Base-by-base conservation (phyloP, 352 stramenopile species). In the Phytophthora macrochlamydospora region DNA sequence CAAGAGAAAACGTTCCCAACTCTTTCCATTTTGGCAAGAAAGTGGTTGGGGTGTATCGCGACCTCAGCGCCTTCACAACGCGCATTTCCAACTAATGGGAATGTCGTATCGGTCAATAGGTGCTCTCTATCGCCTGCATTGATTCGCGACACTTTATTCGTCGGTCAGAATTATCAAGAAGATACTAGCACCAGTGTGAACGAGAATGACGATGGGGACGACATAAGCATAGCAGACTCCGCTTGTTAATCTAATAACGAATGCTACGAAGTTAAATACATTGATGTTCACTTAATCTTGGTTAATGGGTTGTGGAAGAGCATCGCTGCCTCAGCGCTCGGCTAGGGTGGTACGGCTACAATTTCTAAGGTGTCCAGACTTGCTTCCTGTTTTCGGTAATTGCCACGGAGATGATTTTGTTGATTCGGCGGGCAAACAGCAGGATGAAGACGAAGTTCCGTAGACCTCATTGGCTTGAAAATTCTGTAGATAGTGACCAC, bases 31-130 rank as follows among this genome's bases (percentile, higher is more conserved):
- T 28, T 62, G 1, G 56, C 56, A 12, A 33, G 56, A 1, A 55
- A 62, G 32, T 62, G 56, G 56, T 14, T 62, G 12, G 56, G 45
- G 1, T 62, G 56, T 33, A 62, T 62, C 11, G 56, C 44, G 1
- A 56, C 56, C 13, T 62, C 56, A 4, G 56, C 49, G 1, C 56
- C 44, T 40, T 40, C 35, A 40, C 6, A 40, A 40, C 35, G 35
- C 35, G 35, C 35, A 40, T 40, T 40, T 40, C 9, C 35, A 40
- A 40, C 35, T 6, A 40, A 11, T 40, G 35, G 35, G 9, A 40
- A 40, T 40, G 6, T 40, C 6, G 35, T 40, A 6, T 40, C 35
- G 6, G 35, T 40, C 6, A 40, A 11, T 6, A 6, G 6, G 6
- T 40, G 35, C 35, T 40, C 35, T 6, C 35, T 40, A 11, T 6